These are phyloP conservation scores for Cystoisospora suis DNA, from an alignment of 169 alveolate species.

Conservation along the genomic window DNA sequence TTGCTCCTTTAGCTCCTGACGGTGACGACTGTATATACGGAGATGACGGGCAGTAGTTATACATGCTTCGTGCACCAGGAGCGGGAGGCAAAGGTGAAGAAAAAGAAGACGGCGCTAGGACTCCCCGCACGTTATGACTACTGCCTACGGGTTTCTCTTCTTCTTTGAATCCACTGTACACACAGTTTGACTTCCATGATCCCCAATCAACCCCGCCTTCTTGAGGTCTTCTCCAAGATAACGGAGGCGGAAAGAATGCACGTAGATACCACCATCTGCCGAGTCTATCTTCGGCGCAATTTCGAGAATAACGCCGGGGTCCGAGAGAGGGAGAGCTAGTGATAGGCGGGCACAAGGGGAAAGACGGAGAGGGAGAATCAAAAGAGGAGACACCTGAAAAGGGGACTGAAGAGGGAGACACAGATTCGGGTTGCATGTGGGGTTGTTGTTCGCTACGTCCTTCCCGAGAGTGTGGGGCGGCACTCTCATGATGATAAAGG, in stretches of 20 bases:
- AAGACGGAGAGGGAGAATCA: not conserved
- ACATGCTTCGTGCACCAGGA: too few relatives aligned
- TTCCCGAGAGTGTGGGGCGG: not conserved
- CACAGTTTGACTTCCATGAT: not conserved
- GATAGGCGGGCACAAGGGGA: not conserved
- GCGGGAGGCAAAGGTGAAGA: too few relatives aligned
- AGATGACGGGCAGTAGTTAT: too few relatives aligned
- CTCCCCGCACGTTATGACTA: too few relatives aligned
- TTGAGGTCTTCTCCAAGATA: not conserved
- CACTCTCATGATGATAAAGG: not conserved
- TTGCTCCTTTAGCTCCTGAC: not conserved
- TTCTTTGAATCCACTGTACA: not conserved
- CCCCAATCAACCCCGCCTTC: not conserved
- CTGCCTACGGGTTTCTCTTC: not conserved
- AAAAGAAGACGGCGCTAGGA: too few relatives aligned
- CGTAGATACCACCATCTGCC: conserved; percentile 5
- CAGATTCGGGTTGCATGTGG: not conserved
- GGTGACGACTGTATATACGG: too few relatives aligned
- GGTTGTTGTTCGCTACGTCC: not conserved
- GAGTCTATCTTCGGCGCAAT: not conserved
- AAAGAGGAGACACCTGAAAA: not conserved
- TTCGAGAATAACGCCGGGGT: not conserved
- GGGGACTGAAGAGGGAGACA: not conserved
- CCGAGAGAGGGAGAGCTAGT: not conserved
- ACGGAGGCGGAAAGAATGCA: not conserved